A percentile compares a stretch with the other conserved stretches of the same genome.
Evolutionary conservation across 163 green algal genomes (phyloP).

Genomic region (Scenedesmus sp.): DNA sequence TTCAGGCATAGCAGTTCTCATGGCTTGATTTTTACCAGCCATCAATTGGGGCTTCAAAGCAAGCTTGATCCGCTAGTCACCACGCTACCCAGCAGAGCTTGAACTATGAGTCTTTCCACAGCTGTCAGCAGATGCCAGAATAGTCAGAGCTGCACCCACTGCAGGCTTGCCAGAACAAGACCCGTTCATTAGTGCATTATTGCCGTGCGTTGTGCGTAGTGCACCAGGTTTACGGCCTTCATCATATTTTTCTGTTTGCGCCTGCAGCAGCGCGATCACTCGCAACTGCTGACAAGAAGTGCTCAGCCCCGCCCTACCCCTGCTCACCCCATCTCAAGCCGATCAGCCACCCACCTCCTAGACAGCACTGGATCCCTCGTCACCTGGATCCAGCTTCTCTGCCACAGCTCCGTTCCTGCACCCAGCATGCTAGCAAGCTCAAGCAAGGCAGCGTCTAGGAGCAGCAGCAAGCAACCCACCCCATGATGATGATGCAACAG

Average conservation of each 20-base stretch:
- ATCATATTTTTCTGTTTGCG: neutral
- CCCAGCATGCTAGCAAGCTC: neutral
- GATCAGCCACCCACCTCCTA: neutral
- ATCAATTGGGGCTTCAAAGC: neutral
- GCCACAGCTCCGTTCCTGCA: neutral
- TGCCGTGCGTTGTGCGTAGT: neutral
- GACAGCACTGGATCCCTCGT: neutral
- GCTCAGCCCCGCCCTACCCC: neutral
- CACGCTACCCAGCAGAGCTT: neutral
- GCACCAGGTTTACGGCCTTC: neutral
- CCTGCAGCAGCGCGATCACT: neutral
- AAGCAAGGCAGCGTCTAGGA: neutral
- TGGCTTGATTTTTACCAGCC: neutral
- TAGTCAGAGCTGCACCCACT: neutral
- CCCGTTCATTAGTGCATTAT: neutral
- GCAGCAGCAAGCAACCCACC: slow-evolving; percentile 1
- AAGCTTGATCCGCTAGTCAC: neutral
- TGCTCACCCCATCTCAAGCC: neutral
- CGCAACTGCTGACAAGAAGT: neutral
- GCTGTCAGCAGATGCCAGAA: neutral
- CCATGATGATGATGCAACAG: slow-evolving; percentile 31
- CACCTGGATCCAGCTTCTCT: neutral
- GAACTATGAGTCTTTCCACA: neutral
- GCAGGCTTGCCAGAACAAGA: neutral
- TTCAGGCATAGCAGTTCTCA: neutral